Base-by-base conservation (phyloP, 495 filamentous ascomycete species). In the Penicillium psychrofluorescens region DNA sequence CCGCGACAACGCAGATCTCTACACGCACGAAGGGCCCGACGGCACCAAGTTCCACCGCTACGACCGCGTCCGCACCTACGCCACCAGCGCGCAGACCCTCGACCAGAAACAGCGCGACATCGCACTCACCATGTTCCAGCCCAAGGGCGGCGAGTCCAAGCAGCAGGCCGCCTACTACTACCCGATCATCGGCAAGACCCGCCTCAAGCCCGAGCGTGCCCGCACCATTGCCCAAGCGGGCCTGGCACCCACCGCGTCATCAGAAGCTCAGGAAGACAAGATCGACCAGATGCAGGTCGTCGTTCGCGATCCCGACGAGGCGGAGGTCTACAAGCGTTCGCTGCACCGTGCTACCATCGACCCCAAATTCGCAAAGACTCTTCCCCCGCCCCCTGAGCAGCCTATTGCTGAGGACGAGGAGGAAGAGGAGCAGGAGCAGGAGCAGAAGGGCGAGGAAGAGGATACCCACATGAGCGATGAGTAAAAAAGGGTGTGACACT, bases 141-240 rank as follows among this genome's bases (percentile, higher is more conserved):
- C 77, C 30, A 79, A 84, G 44, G 48, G 61, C 9, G 45, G 50
- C 8, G 56, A 61, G 12, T 45, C 42, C 30, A 70, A 79, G 46
- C 80, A 79, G 55, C 81, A 77, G 51, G 92, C 77, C 13, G 90
- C 87, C 8, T 96, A 87, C 64, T 96, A 90, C 60, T 97, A 96
- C 53, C 89, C 90, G 0, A 79, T 97, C 49, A 65, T 86, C 42
- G 85, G 88, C 64, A 82, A 77, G 55, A 76, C 73, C 27, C 70
- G 72, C 14, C 65, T 85, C 27, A 75, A 80, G 64, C 76, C 79
- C 6, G 72, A 75, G 51, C 63, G 81, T 44, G 66, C 67, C 29
- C 67, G 67, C 39, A 79, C 72, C 31, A 67, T 75, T 13, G 72
- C 69, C 7, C 65, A 70, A 37, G 65, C 70, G 12, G 71, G 70